phyloP scores from a whole-genome alignment of 2,329 filamentous ascomycete genomes.

The Curvularia sp. region DNA sequence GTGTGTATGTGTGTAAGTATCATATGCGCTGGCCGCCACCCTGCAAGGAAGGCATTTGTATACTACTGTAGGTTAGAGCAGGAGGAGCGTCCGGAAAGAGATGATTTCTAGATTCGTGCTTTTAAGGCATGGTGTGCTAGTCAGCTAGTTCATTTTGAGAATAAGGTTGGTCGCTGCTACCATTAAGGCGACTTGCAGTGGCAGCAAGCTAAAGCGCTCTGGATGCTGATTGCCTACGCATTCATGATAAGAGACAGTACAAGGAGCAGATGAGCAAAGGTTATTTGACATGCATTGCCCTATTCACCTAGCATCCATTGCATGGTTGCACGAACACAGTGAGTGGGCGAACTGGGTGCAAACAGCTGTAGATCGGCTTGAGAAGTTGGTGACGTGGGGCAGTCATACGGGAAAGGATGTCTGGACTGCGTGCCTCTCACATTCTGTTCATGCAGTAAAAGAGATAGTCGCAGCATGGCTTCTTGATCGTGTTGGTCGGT shows the following conservation, averaged over 20 bases:
- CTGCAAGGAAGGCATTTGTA: background rate
- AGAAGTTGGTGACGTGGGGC: constrained; percentile 30
- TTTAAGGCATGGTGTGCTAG: background rate
- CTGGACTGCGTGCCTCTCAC: constrained; percentile 44
- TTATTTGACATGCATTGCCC: constrained; percentile 44
- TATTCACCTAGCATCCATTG: constrained; percentile 44
- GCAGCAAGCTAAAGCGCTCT: constrained; percentile 40
- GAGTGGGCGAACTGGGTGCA: constrained; percentile 21
- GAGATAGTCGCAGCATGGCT: constrained; percentile 8
- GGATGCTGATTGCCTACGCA: constrained; percentile 44
- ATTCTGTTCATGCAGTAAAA: constrained; percentile 16
- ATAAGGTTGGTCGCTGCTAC: constrained; percentile 39
- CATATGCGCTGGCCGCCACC: background rate
- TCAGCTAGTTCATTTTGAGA: background rate
- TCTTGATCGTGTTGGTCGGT: constrained; percentile 19
- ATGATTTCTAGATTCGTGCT: background rate
- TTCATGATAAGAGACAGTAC: constrained; percentile 33
- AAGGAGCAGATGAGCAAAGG: constrained; percentile 12
- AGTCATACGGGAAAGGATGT: constrained; percentile 26
- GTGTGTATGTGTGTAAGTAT: no score
- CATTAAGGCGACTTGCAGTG: constrained; percentile 25
- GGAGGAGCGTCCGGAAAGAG: background rate
- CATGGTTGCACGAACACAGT: constrained; percentile 40
- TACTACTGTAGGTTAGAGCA: background rate
- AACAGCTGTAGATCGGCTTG: constrained; percentile 26